phyloP scores from a whole-genome alignment of 129 eudicot species.

The Pseudognaphalium luteoalbum region DNA sequence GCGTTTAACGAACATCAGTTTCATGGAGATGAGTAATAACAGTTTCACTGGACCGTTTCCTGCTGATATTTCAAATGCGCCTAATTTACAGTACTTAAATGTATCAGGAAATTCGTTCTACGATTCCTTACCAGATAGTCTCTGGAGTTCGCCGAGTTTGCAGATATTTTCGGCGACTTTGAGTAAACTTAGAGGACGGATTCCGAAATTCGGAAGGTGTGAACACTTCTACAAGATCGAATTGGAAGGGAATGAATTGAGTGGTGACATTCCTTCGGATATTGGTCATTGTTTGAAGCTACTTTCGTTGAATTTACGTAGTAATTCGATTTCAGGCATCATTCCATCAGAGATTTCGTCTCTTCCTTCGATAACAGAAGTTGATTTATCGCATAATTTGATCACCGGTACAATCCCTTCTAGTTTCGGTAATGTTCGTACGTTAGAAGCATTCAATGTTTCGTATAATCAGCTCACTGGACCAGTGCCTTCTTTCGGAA shows the following conservation, averaged over 20 bases:
- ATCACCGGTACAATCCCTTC: slow-evolving; percentile 81
- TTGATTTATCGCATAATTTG: slow-evolving; percentile 69
- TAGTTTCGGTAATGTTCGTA: slow-evolving; percentile 59
- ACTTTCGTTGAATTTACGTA: slow-evolving; percentile 47
- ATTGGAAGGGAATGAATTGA: slow-evolving; percentile 73
- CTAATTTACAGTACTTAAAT: slow-evolving; percentile 52
- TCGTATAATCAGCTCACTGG: slow-evolving; percentile 87
- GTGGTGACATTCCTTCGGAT: slow-evolving; percentile 81
- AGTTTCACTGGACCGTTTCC: slow-evolving; percentile 71
- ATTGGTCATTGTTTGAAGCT: slow-evolving; percentile 86
- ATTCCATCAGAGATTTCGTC: slow-evolving; percentile 94
- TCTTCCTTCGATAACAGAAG: slow-evolving; percentile 75
- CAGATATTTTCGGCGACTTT: slow-evolving; percentile 65
- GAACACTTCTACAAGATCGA: slow-evolving; percentile 70
- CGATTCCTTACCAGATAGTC: slow-evolving; percentile 54
- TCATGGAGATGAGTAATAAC: slow-evolving; percentile 69
- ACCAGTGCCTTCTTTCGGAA: slow-evolving; percentile 61
- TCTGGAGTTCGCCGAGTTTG: slow-evolving; percentile 77
- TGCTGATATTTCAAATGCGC: slow-evolving; percentile 60
- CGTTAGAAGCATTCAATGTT: slow-evolving; percentile 76
- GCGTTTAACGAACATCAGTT: slow-evolving; percentile 52
- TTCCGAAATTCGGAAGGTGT: slow-evolving; percentile 78
- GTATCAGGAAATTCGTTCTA: slow-evolving; percentile 59
- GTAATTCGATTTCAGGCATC: slow-evolving; percentile 68
- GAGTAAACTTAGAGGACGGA: slow-evolving; percentile 49